phyloP scores from a whole-genome alignment of 2,329 filamentous ascomycete species.

The Penicillium sp. region DNA sequence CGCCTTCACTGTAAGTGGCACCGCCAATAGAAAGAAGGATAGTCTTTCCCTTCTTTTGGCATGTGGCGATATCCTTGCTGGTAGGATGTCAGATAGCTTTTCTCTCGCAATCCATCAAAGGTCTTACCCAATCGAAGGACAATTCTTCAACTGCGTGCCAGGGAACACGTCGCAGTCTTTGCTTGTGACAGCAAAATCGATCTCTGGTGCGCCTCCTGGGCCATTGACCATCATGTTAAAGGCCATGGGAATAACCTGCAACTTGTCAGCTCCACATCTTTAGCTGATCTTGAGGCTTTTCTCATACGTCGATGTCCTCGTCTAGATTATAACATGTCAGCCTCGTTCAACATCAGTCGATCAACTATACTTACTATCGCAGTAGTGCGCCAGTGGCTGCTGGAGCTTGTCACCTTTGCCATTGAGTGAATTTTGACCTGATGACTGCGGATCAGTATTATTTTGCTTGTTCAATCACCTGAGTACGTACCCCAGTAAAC shows the following conservation, averaged over 20 bases:
- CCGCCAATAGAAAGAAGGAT: slow-evolving; percentile 73
- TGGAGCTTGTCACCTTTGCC: slow-evolving; percentile 51
- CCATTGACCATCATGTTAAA: slow-evolving; percentile 62
- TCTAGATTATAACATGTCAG: slow-evolving; percentile 25
- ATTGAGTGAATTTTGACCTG: slow-evolving; percentile 63
- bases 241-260: slow-evolving; percentile 62
- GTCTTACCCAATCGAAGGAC: slow-evolving; percentile 64
- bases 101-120: not conserved
- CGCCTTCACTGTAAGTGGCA: slow-evolving; percentile 68
- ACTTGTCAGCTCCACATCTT: slow-evolving; percentile 9
- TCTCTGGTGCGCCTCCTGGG: slow-evolving; percentile 49
- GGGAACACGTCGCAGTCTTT: slow-evolving; percentile 61
- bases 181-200: slow-evolving; percentile 68
- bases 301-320: slow-evolving; percentile 20
- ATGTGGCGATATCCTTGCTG: slow-evolving; percentile 54
- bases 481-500: slow-evolving; percentile 62
- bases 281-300: accelerated
- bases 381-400: slow-evolving; percentile 60
- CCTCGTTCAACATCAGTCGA: not conserved
- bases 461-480: too few relatives aligned
- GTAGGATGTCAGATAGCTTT: slow-evolving; percentile 16
- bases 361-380: slow-evolving; percentile 50
- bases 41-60: slow-evolving; percentile 68
- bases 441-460: not conserved
- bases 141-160: slow-evolving; percentile 61